Percentiles rank a stretch among this genome's conserved stretches.
These are phyloP conservation scores for Raffaelea ambrosiae DNA, from an alignment of 2,329 filamentous ascomycete species.

Conservation along the genomic window DNA sequence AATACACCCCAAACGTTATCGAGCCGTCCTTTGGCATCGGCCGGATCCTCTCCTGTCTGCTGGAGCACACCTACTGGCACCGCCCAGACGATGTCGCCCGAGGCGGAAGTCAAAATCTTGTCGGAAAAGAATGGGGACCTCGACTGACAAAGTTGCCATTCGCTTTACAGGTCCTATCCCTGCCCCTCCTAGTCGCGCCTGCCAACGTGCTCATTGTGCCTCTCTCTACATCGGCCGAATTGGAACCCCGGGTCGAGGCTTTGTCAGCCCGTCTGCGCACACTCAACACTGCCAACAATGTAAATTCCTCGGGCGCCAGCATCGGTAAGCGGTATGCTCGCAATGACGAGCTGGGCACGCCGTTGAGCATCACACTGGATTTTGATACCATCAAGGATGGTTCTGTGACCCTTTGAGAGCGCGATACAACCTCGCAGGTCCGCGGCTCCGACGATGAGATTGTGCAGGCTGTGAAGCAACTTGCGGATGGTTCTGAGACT, in stretches of 20 bases:
- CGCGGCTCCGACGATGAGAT: conserved; percentile 75
- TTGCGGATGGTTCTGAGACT: conserved; percentile 40
- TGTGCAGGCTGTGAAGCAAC: conserved; percentile 56
- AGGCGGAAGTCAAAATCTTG: conserved; percentile 54
- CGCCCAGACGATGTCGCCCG: conserved; percentile 67
- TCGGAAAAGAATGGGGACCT: too few relatives aligned
- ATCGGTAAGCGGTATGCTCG: conserved; percentile 92
- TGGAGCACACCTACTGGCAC: conserved; percentile 93
- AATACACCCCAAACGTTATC: conserved; percentile 93
- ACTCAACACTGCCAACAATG: conserved; percentile 68
- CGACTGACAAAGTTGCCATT: neutral
- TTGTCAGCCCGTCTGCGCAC: conserved; percentile 68
- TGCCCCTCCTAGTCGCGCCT: conserved; percentile 63
- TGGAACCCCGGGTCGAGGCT: conserved; percentile 63
- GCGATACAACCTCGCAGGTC: conserved; percentile 85
- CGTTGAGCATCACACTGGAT: conserved; percentile 87
- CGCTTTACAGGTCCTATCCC: conserved; percentile 46
- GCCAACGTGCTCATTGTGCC: conserved; percentile 91
- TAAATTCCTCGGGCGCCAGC: conserved; percentile 81
- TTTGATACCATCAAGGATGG: conserved; percentile 88
- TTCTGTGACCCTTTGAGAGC: conserved; percentile 78
- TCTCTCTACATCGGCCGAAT: conserved; percentile 69
- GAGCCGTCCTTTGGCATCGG: conserved; percentile 48
- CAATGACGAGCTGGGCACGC: conserved; percentile 91
- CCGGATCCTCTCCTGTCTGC: conserved; percentile 80